A percentile compares a stretch with the other conserved stretches of the same genome.
phyloP scores from a whole-genome alignment of 768 basidiomycete species.

The Tephrocybe sp. region DNA sequence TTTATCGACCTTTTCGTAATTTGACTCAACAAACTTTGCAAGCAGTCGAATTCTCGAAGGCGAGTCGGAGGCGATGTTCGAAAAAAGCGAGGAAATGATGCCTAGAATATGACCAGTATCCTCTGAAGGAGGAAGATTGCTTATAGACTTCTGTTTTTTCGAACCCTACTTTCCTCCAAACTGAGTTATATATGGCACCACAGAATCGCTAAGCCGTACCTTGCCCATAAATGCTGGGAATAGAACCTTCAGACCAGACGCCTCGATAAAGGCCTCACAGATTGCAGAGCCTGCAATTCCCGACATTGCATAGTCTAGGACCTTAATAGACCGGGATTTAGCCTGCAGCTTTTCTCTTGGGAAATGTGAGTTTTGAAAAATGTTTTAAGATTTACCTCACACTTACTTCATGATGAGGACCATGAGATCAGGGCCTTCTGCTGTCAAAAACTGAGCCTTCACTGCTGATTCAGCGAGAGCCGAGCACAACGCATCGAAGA shows the following conservation, averaged over 20 bases:
- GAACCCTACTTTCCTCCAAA: constrained; percentile 28
- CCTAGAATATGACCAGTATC: constrained; percentile 87
- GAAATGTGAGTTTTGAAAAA: background rate
- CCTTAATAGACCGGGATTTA: constrained; percentile 83
- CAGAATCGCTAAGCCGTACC: constrained; percentile 34
- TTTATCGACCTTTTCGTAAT: constrained; percentile 95
- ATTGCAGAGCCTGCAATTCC: constrained; percentile 62
- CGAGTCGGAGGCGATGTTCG: constrained; percentile 85
- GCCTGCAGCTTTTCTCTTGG: constrained; percentile 79
- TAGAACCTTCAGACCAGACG: constrained; percentile 81
- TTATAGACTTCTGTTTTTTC: constrained; percentile 62
- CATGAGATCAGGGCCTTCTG: constrained; percentile 96
- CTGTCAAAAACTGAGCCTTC: constrained; percentile 80
- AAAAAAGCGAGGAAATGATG: constrained; percentile 83
- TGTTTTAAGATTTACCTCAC: constrained; percentile 5
- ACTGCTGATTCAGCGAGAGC: constrained; percentile 73
- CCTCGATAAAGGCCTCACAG: constrained; percentile 87
- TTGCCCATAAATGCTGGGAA: constrained; percentile 96
- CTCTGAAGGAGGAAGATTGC: constrained; percentile 58
- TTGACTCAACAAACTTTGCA: constrained; percentile 89
- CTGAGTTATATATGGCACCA: constrained; percentile 11
- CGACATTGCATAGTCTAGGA: constrained; percentile 88
- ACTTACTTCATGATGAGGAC: constrained; percentile 95
- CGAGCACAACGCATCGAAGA: constrained; percentile 90
- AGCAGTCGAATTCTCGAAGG: constrained; percentile 76